Base-by-base conservation (phyloP, 2,329 filamentous ascomycete genomes). In the Huntiella moniliformis region DNA sequence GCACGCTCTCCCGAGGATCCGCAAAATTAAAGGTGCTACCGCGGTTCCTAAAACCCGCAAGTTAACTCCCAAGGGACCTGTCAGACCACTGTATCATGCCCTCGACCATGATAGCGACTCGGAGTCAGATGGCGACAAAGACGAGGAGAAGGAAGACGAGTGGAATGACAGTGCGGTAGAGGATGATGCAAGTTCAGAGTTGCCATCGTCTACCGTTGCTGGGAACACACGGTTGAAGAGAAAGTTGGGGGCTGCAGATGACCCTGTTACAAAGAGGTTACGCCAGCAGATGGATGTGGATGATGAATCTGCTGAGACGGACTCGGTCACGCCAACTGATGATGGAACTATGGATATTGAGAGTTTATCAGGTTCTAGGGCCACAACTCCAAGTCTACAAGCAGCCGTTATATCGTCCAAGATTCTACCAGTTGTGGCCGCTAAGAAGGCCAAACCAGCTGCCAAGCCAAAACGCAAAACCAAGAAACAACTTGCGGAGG, bases 51-150 rank as follows among this genome's bases (percentile, higher is more conserved):
- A 46, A 18, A 18, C 35, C 12, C 70, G 73, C 51, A 68, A 71
- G 51, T 82, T 71, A 58, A 57, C 70, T 57, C 57, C 62, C 11
- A 65, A 66, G 38, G 77, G 76, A 51, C 72, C 77, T 17, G 77
- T 86, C 58, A 76, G 86, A 45, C 82, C 84, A 5, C 69, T 96
- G 13, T 85, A 94, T 58, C 81, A 93, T 61, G 61, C 62, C 5
- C 45, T 52, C 15, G 43, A 41, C 16, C 40, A 47, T 8, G 51
- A 52, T 28, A 82, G 81, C 51, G 79, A 84, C n/a, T 40, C 39
- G 4, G 84, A 95, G 58, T 92, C 85, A 0, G 87, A 94, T 52
- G 87, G 92, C 53, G 86, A 95, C 47, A 70, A 70, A 1, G 74
- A 79, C 49, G 73, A 77, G 43, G 69, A 73, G 47, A 70, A 70